These are phyloP conservation scores for Vitellaria paradoxa DNA, from an alignment of 179 eudicot genomes.

Conservation along the genomic window DNA sequence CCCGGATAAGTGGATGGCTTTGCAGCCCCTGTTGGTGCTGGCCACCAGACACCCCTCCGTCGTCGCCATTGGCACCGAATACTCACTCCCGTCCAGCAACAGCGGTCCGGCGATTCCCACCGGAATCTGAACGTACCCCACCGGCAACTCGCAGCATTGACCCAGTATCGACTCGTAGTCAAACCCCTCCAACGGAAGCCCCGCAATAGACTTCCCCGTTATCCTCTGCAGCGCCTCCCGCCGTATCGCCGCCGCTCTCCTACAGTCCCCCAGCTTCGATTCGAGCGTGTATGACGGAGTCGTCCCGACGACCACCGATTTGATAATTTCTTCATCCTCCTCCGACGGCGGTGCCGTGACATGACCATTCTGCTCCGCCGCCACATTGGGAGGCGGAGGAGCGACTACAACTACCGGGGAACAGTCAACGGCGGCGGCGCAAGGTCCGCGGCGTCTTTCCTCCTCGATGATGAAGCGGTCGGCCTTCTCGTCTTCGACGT, in stretches of 20 bases:
- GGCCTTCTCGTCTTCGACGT: conserved; percentile 10
- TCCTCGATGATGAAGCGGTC: conserved; percentile 10
- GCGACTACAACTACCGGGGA: neutral
- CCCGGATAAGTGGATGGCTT: conserved; percentile 19
- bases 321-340: conserved; percentile 16
- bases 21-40: conserved; percentile 26
- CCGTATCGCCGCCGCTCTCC: conserved; percentile 19
- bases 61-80: conserved; percentile 27
- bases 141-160: conserved; percentile 38
- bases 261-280: conserved; percentile 20
- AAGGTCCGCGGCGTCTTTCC: conserved; percentile 2
- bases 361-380: neutral
- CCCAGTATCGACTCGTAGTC: conserved; percentile 34
- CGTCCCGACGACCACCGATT: conserved; percentile 19
- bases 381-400: neutral
- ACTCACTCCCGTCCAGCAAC: conserved; percentile 26
- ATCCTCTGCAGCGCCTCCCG: conserved; percentile 28
- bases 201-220: conserved; percentile 23
- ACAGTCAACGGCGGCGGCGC: conserved; percentile 14
- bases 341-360: neutral
- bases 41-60: conserved; percentile 28
- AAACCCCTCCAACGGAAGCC: conserved; percentile 26
- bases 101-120: conserved; percentile 36
- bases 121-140: conserved; percentile 34
- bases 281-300: conserved; percentile 23